These are phyloP conservation scores for Ustilago nuda DNA, from an alignment of 1,284 basidiomycete species.

Conservation along the genomic window DNA sequence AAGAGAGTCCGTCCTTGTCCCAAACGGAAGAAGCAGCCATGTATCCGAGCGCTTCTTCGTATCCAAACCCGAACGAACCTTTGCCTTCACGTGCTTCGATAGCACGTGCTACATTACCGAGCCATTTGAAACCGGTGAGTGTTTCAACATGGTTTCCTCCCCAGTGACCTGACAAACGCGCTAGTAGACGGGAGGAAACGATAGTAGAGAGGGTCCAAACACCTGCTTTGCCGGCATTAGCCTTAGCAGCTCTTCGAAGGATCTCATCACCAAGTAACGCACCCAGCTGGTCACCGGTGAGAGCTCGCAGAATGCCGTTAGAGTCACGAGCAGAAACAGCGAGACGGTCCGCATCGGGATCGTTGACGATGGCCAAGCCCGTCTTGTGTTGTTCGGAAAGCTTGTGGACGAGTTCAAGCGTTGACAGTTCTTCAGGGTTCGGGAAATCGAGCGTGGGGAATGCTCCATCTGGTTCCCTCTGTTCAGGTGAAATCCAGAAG, in stretches of 20 bases:
- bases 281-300: constrained; percentile 62
- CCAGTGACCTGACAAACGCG: constrained; percentile 48
- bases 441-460: constrained; percentile 64
- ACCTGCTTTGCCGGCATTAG: constrained; percentile 23
- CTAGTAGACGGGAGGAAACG: constrained; percentile 56
- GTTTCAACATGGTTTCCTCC: constrained; percentile 57
- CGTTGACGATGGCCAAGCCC: constrained; percentile 60
- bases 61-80: constrained; percentile 57
- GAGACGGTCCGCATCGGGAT: constrained; percentile 62
- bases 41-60: constrained; percentile 65
- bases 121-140: constrained; percentile 65
- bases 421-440: constrained; percentile 61
- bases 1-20: constrained; percentile 65
- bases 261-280: constrained; percentile 60
- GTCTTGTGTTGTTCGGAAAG: constrained; percentile 55
- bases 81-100: constrained; percentile 46
- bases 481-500: constrained; percentile 57
- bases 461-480: constrained; percentile 58
- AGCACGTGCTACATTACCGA: constrained; percentile 54
- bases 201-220: constrained; percentile 57
- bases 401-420: constrained; percentile 58
- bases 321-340: constrained; percentile 55
- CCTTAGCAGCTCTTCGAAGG: constrained; percentile 43
- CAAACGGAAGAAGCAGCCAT: constrained; percentile 58
- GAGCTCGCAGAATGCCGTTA: constrained; percentile 44